phyloP scores from a whole-genome alignment of 2,329 filamentous ascomycete species.

The Scedosporium aurantiacum region DNA sequence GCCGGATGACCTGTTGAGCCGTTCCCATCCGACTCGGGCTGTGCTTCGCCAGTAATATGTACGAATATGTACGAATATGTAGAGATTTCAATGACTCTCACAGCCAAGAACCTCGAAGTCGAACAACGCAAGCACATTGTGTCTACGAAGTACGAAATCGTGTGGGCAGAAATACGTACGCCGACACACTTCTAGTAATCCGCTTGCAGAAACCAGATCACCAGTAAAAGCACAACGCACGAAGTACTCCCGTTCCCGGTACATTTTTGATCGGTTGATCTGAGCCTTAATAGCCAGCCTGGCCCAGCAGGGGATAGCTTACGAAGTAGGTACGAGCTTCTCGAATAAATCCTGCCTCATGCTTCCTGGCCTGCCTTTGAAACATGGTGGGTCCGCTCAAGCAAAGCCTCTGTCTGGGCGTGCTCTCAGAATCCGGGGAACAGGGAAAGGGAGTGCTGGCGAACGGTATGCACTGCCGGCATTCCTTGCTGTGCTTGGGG shows the following conservation, averaged over 20 bases:
- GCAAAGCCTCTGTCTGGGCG: not conserved
- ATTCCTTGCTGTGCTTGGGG: not conserved
- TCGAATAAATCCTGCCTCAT: not conserved
- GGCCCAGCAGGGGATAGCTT: not conserved
- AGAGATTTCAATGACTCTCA: no score
- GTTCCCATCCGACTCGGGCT: not conserved
- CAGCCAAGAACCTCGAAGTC: no score
- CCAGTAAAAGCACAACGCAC: no score
- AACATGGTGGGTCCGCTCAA: not conserved
- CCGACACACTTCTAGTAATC: no score
- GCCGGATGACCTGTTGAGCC: not conserved
- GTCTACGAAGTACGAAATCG: no score
- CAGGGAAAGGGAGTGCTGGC: not conserved
- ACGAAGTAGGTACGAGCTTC: not conserved
- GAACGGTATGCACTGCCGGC: not conserved
- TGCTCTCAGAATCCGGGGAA: not conserved
- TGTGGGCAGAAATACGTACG: no score
- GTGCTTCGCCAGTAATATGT: no score
- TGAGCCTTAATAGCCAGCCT: no score
- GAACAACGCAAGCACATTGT: no score
- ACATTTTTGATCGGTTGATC: not conserved
- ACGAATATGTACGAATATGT: no score
- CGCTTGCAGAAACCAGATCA: no score
- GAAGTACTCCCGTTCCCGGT: not conserved
- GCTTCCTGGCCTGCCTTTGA: not conserved